Evolutionary conservation across 2,329 filamentous ascomycete species (phyloP).

Genomic region (Diaporthe nobilis): DNA sequence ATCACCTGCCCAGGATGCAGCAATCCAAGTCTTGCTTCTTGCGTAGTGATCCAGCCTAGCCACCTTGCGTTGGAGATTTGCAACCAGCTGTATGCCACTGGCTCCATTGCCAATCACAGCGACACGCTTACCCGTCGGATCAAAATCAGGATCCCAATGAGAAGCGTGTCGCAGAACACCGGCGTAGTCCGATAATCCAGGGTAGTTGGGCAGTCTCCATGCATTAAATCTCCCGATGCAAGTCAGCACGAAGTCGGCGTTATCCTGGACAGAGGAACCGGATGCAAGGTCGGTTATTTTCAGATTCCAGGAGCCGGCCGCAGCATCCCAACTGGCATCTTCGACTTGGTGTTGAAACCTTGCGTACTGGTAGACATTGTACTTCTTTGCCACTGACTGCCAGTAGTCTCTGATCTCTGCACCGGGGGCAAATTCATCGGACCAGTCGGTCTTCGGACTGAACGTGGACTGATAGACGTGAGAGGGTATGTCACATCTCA

Average conservation of each 20-base stretch:
- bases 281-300: conserved; percentile 58
- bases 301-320: conserved; percentile 68
- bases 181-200: conserved; percentile 68
- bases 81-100: conserved; percentile 70
- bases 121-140: conserved; percentile 64
- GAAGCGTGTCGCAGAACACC: conserved; percentile 72
- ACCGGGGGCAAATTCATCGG: conserved; percentile 76
- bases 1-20: conserved; percentile 71
- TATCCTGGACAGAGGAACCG: conserved; percentile 57
- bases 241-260: conserved; percentile 73
- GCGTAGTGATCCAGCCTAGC: conserved; percentile 74
- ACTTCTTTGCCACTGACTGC: conserved; percentile 72
- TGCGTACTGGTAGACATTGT: conserved; percentile 73
- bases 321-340: conserved; percentile 68
- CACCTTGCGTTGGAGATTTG: conserved; percentile 65
- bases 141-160: conserved; percentile 68
- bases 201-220: conserved; percentile 74
- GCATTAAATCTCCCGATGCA: conserved; percentile 77
- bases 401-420: conserved; percentile 78
- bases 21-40: conserved; percentile 77
- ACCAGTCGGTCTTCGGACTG: conserved; percentile 77
- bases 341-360: conserved; percentile 70
- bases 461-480: conserved; percentile 81
- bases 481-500: conserved; percentile 77
- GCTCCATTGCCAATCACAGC: conserved; percentile 76